Percentiles rank a stretch among this genome's conserved stretches.
These are phyloP conservation scores for Xerophyta viscosa DNA, from an alignment of 106 monocot species.

Conservation along the genomic window DNA sequence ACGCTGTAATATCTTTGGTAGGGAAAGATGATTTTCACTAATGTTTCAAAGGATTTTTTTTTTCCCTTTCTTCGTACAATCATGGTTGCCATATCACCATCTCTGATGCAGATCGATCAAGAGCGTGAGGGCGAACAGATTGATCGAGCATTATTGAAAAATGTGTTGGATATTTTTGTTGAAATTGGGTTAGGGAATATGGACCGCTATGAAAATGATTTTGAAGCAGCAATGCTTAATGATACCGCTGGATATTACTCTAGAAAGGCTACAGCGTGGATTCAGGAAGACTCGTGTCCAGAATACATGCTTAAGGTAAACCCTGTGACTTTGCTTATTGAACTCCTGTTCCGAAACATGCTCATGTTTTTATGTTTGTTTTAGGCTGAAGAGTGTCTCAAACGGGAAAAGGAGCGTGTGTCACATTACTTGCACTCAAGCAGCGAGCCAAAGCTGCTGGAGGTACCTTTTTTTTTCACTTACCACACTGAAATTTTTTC, in stretches of 20 bases:
- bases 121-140: slow-evolving; percentile 92
- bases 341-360: not conserved
- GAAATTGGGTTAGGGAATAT: slow-evolving; percentile 71
- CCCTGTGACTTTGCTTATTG: not conserved
- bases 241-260: slow-evolving; percentile 73
- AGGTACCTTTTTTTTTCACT: slow-evolving; percentile 29
- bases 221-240: slow-evolving; percentile 54
- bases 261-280: slow-evolving; percentile 73
- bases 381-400: slow-evolving; percentile 82
- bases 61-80: no score
- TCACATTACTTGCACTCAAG: slow-evolving; percentile 67
- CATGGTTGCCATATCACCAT: slow-evolving; percentile 4
- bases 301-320: slow-evolving; percentile 87
- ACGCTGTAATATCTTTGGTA: slow-evolving; percentile 81
- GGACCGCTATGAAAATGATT: slow-evolving; percentile 75
- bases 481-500: not conserved
- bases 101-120: slow-evolving; percentile 57
- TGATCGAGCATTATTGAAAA: slow-evolving; percentile 77
- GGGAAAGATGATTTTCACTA: not conserved
- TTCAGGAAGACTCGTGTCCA: slow-evolving; percentile 76
- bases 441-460: slow-evolving; percentile 80
- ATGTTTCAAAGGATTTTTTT: not conserved
- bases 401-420: slow-evolving; percentile 80
- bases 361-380: not conserved
- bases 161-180: slow-evolving; percentile 86